Evolutionary conservation across 1,139 yeast species (phyloP).

Genomic region (Scheffersomyces segobiensis): DNA sequence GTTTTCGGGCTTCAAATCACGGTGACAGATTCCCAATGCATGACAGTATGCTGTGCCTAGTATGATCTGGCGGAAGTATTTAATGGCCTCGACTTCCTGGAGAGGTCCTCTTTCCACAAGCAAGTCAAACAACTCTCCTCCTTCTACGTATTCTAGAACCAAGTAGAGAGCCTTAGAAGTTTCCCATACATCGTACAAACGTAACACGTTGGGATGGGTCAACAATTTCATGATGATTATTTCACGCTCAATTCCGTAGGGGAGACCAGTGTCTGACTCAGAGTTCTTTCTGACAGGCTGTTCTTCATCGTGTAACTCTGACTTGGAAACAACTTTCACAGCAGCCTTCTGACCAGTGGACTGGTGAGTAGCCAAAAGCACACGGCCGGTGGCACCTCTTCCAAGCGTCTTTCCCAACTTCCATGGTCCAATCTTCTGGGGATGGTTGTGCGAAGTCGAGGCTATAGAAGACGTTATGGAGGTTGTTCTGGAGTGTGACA

Average conservation of each 20-base stretch:
- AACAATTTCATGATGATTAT: conserved; percentile 79
- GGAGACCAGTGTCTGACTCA: conserved; percentile 54
- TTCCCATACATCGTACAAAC: conserved; percentile 83
- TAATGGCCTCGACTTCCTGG: conserved; percentile 70
- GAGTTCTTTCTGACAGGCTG: conserved; percentile 31
- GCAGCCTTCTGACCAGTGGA: conserved; percentile 76
- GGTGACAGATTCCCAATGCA: conserved; percentile 75
- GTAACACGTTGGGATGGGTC: conserved; percentile 74
- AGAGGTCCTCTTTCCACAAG: conserved; percentile 81
- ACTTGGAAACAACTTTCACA: conserved; percentile 75
- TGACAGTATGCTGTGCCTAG: conserved; percentile 83
- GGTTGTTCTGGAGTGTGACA: conserved; percentile 45
- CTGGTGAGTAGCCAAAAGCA: conserved; percentile 68
- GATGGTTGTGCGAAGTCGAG: conserved; percentile 37
- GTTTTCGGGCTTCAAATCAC: conserved; percentile 82
- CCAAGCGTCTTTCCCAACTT: conserved; percentile 76
- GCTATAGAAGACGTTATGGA: conserved; percentile 39
- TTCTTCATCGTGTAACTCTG: conserved; percentile 48
- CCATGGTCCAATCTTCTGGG: conserved; percentile 74
- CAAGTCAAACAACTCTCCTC: conserved; percentile 78
- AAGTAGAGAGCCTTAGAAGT: conserved; percentile 72
- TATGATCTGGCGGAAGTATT: conserved; percentile 72
- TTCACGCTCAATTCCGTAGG: conserved; percentile 82
- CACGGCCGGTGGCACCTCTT: conserved; percentile 81
- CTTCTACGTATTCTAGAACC: conserved; percentile 79